Conservation (phyloP, 75 land plant genomes). For the Picea sitchensis region DNA sequence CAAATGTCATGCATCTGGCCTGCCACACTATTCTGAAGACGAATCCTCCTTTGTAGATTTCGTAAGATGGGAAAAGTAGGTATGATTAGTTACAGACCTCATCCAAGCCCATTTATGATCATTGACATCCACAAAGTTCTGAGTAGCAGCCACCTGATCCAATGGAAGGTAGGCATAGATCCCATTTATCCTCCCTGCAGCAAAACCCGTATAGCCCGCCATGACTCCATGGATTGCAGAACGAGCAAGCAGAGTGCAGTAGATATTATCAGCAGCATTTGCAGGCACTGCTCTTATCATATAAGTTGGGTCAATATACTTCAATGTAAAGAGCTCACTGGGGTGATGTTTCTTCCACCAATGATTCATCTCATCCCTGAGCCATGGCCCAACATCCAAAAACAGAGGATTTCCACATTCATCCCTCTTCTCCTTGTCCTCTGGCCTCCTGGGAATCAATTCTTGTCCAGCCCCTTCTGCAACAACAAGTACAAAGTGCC, state of each 20-base stretch:
- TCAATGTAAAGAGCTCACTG: constrained; percentile 65
- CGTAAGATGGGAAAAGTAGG: constrained; percentile 35
- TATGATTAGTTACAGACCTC: constrained; percentile 73
- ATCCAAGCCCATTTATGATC: constrained; percentile 91
- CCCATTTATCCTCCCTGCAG: constrained; percentile 67
- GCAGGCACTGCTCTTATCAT: constrained; percentile 88
- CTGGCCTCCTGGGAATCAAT: constrained; percentile 44
- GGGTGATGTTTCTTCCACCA: constrained; percentile 73
- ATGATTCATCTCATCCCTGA: constrained; percentile 56
- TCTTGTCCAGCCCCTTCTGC: constrained; percentile 87
- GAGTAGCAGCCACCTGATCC: constrained; percentile 53
- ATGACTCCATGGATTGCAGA: constrained; percentile 82
- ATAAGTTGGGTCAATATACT: constrained; percentile 93
- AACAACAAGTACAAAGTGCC: constrained; percentile 73
- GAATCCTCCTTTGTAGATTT: neutral
- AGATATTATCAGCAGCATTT: constrained; percentile 72
- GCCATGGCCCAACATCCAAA: constrained; percentile 68
- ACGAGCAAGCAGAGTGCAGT: constrained; percentile 76
- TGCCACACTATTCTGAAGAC: neutral
- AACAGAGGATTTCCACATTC: constrained; percentile 69
- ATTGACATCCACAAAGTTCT: constrained; percentile 40
- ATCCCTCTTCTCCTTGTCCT: constrained; percentile 42
- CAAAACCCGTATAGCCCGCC: constrained; percentile 85
- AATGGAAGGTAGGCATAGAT: constrained; percentile 67
- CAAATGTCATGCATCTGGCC: neutral